These are phyloP conservation scores for Diplodia sapinea DNA, from an alignment of 2,329 filamentous ascomycete species.

Conservation along the genomic window DNA sequence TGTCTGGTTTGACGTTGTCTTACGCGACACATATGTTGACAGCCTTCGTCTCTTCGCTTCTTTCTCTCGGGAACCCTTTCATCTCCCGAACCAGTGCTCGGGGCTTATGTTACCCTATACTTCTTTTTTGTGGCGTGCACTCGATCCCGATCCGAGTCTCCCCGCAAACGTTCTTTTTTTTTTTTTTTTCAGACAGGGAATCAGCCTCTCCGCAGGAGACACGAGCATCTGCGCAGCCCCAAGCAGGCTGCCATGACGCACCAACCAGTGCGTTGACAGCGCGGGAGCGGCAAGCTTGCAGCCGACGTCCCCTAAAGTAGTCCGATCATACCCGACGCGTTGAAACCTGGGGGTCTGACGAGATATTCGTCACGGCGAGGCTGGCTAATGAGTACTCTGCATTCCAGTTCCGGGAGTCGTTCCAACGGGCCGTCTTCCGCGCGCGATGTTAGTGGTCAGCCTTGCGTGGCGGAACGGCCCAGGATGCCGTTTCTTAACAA, in stretches of 20 bases:
- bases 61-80: neutral
- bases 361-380: neutral
- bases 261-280: neutral
- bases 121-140: neutral
- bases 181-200: neutral
- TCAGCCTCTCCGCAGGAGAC: neutral
- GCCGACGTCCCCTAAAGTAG: neutral
- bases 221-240: neutral
- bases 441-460: neutral
- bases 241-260: neutral
- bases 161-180: neutral
- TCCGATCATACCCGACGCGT: neutral
- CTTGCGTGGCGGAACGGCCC: slow-evolving; percentile 4
- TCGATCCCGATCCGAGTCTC: neutral
- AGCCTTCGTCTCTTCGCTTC: neutral
- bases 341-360: neutral
- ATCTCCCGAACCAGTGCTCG: neutral
- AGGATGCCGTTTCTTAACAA: slow-evolving; percentile 1
- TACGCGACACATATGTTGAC: neutral
- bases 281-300: neutral
- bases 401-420: neutral
- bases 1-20: neutral
- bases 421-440: neutral
- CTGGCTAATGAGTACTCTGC: neutral
- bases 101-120: neutral